phyloP scores from a whole-genome alignment of 768 basidiomycete species.

The Chalciporus chontae region DNA sequence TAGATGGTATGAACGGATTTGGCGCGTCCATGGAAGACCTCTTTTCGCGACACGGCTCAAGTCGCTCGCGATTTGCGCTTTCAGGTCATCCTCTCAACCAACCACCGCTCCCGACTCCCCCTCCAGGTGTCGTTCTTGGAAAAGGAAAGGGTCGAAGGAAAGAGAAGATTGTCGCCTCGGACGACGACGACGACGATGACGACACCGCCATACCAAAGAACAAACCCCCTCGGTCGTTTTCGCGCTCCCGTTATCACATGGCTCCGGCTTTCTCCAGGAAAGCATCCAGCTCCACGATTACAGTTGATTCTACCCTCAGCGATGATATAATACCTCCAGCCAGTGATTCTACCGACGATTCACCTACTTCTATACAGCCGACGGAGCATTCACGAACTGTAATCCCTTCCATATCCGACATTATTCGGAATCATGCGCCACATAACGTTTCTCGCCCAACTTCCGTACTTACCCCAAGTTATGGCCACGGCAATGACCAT shows the following conservation, averaged over 20 bases:
- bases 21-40: conserved; percentile 56
- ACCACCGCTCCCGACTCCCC: conserved; percentile 80
- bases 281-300: conserved; percentile 30
- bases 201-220: conserved; percentile 8
- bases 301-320: conserved; percentile 18
- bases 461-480: conserved; percentile 44
- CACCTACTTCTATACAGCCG: conserved; percentile 17
- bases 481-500: conserved; percentile 47
- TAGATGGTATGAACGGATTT: conserved; percentile 88
- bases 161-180: conserved; percentile 39
- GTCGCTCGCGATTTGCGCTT: conserved; percentile 53
- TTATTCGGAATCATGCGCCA: conserved; percentile 79
- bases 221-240: conserved; percentile 16
- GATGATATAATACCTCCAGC: conserved; percentile 14
- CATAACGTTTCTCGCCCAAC: conserved; percentile 46
- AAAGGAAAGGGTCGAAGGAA: conserved; percentile 33
- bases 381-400: conserved; percentile 41
- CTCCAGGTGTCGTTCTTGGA: conserved; percentile 74
- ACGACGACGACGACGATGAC: conserved; percentile 49
- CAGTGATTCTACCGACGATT: conserved; percentile 10
- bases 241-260: conserved; percentile 21
- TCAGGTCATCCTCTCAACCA: conserved; percentile 69
- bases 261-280: conserved; percentile 22
- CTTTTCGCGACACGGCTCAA: conserved; percentile 41
- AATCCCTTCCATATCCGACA: conserved; percentile 83